A percentile compares a stretch with the other conserved stretches of the same genome.
Conservation (phyloP, 192 early-diverging fungal species). For the Fimicolochytrium jonesii region DNA sequence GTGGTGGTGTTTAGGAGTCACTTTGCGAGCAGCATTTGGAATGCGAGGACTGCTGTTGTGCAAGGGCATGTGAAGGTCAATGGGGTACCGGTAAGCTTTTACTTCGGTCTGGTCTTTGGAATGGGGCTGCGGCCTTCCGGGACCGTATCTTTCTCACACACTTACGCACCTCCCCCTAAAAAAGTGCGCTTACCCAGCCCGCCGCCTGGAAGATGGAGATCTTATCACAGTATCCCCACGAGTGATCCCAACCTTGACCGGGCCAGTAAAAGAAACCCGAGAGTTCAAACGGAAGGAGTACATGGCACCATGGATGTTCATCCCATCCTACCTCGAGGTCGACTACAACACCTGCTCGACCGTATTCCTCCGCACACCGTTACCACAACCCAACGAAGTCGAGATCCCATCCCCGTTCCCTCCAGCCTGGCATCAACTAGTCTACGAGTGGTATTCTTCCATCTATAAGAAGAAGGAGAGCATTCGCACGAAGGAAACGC, state of each 20-base stretch:
- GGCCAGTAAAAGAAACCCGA: not conserved
- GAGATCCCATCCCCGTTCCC: conserved; percentile 95
- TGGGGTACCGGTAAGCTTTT: conserved; percentile 63
- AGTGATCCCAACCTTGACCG: conserved; percentile 50
- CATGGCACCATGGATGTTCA: conserved; percentile 87
- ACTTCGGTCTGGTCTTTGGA: no score
- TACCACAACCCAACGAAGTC: conserved; percentile 74
- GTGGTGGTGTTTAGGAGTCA: conserved; percentile 89
- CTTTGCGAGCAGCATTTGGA: conserved; percentile 82
- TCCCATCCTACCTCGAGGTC: conserved; percentile 96
- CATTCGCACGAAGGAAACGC: conserved; percentile 11
- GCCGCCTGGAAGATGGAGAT: conserved; percentile 84
- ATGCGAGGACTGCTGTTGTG: conserved; percentile 76
- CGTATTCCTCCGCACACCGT: conserved; percentile 82
- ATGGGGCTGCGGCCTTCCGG: no score
- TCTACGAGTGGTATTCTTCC: conserved; percentile 86
- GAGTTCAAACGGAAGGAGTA: conserved; percentile 56
- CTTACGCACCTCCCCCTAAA: no score
- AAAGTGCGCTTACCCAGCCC: conserved; percentile 72
- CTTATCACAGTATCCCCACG: conserved; percentile 77
- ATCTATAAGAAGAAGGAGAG: conserved; percentile 29
- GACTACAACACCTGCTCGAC: conserved; percentile 90
- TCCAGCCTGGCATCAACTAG: conserved; percentile 83
- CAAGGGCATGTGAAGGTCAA: conserved; percentile 91
- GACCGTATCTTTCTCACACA: no score